Evolutionary conservation across 306 rosid genomes (phyloP), one percentile per base, ranked within the genome.

Genomic region (Mimosa bimucronata): DNA sequence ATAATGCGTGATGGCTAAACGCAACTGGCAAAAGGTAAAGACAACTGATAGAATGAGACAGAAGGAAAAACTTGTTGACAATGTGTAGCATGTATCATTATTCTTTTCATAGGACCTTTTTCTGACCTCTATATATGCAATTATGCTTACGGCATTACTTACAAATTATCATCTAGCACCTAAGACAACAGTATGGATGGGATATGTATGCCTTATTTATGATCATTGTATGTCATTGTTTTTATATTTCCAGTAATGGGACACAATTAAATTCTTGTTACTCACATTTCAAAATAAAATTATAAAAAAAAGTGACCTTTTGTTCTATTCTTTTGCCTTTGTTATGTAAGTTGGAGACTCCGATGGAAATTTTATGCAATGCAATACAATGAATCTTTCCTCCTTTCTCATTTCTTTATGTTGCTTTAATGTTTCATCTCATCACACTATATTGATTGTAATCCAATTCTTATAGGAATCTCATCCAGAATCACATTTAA

Each of bases 401-500:
- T 55, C 77, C 21, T 1, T 6, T 82, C 41, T 61, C 16, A 21
- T 15, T 48, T 64, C 13, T 75, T 60, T 40, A 60, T 52, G 72
- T 37, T 67, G 81, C 67, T 76, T 23, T 80, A 79, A 38, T 77
- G 46, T 71, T 50, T 82, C 81, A 77, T 38, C 29, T 69, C 14
- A 9, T 60, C 4, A 79, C 34, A 28, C 61, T 6, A 28, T 34
- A 66, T 37, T 68, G 71, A 78, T 70, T 80, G 41, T 81, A 60
- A 34, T 71, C 66, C 79, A 7, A 30, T 15, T 66, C 41, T 68
- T 68, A 81, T 90, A 94, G 98, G 98, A 94, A 77, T 86, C 98
- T 79, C 98, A 92, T 91, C 98, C 97, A 44, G 98, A 94, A 82
- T 92, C 95, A 65, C 94, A 92, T 88, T 86, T 94, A 58, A 87